Conservation (phyloP, 495 filamentous ascomycete species). For the Penicillium mononematosum region DNA sequence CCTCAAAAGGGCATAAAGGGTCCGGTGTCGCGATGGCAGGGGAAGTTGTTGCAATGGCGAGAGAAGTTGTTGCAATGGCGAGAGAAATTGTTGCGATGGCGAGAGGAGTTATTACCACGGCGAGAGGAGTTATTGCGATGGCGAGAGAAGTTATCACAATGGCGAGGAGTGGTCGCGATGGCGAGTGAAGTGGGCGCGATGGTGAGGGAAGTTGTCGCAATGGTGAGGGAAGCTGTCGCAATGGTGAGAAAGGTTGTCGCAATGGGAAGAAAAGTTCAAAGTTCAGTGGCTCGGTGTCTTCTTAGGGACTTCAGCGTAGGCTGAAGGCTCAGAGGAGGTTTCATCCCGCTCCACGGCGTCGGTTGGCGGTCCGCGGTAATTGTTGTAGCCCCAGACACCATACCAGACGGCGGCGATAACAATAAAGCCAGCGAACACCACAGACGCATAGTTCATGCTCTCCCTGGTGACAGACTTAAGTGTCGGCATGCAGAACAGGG, state of each 20-base stretch:
- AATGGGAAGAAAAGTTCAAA: too few species aligned
- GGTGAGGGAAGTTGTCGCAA: too few species aligned
- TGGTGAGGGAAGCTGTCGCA: too few species aligned
- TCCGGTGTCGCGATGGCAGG: neutral
- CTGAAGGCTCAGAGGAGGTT: slow-evolving; percentile 12
- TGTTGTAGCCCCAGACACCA: slow-evolving; percentile 53
- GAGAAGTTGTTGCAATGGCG: too few species aligned
- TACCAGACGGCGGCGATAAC: slow-evolving; percentile 57
- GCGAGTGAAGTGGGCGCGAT: too few species aligned
- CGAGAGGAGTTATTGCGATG: too few species aligned
- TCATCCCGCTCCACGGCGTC: slow-evolving; percentile 25
- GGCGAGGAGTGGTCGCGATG: too few species aligned
- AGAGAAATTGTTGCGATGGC: too few species aligned
- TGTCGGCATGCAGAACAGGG: slow-evolving; percentile 50
- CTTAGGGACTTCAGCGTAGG: slow-evolving; percentile 15
- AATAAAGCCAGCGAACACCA: slow-evolving; percentile 59
- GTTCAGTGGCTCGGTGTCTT: slow-evolving; percentile 6
- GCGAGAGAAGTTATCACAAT: too few species aligned
- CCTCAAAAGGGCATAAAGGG: neutral
- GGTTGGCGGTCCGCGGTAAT: slow-evolving; percentile 32
- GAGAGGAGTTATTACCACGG: too few species aligned
- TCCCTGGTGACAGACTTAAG: slow-evolving; percentile 32
- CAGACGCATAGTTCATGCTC: slow-evolving; percentile 55
- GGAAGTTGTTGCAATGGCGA: too few species aligned
- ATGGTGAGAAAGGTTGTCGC: neutral